phyloP scores from a whole-genome alignment of 1,284 basidiomycete species.

The Malassezia yamatoensis region DNA sequence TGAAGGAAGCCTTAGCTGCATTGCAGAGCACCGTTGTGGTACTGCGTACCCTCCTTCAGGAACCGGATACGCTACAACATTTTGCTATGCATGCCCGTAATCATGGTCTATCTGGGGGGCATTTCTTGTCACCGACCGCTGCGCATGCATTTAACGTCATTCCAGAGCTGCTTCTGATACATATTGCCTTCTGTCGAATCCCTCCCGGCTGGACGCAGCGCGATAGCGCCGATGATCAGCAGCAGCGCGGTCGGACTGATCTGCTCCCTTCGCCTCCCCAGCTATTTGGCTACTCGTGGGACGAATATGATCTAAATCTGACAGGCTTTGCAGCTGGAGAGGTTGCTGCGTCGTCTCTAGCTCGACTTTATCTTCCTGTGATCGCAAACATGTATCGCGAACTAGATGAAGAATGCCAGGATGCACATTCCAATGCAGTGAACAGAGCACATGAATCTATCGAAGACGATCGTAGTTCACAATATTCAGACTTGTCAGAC shows the following conservation, averaged over 20 bases:
- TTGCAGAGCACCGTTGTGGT: conserved; percentile 35
- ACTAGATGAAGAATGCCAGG: neutral
- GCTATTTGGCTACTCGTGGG: conserved; percentile 36
- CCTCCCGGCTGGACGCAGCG: conserved; percentile 22
- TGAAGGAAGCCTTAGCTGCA: conserved; percentile 42
- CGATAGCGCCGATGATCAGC: conserved; percentile 1
- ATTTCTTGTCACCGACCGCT: conserved; percentile 18
- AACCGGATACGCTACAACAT: conserved; percentile 20
- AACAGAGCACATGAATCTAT: neutral
- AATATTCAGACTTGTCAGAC: conserved; percentile 14
- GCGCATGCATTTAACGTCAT: conserved; percentile 34
- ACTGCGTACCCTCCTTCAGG: conserved; percentile 30
- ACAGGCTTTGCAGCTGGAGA: conserved; percentile 37
- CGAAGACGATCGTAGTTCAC: neutral
- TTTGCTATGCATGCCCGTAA: neutral
- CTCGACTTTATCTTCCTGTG: conserved; percentile 23
- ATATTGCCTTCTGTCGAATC: conserved; percentile 38
- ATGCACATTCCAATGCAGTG: neutral
- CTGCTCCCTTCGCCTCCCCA: conserved; percentile 32
- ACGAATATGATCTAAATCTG: conserved; percentile 38
- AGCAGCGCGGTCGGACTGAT: neutral
- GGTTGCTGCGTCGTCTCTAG: conserved; percentile 33
- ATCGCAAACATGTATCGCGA: neutral
- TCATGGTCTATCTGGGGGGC: neutral
- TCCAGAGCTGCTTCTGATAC: conserved; percentile 36